Evolutionary conservation across 2,329 filamentous ascomycete species (phyloP), one percentile per base, ranked within the genome.

Genomic region (Diplocarpon rosae): DNA sequence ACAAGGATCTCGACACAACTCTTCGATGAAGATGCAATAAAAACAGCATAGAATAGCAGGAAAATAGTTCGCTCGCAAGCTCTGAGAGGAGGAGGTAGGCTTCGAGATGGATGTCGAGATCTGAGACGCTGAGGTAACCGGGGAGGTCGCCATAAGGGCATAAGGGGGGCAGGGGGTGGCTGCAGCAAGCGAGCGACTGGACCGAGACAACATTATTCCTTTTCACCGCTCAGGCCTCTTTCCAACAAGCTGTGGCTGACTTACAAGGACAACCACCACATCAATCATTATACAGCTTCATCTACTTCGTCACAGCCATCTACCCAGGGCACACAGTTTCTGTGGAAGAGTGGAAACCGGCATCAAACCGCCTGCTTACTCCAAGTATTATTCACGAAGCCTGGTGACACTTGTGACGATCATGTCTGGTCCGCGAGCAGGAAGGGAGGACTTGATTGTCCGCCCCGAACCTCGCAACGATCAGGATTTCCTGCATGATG

Each of bases 131-230:
- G 39, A 14, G 36, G n/a, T 12, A 14, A 36, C 28, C 24, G 27
- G 13, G 24, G 27, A n/a, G 24, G n/a, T 10, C 20, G 32, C 24
- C 1, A 11, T 16, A 10, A 41, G 20, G 30, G 16, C 8, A n/a
- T 5, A 6, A 13, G 28, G 2, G 30, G 4, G 16, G 30, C 13
- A 35, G 13, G 32, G 14, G 6, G 30, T 32, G 34, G 12, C 30
- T 42, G 32, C 32, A 42, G 32, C 39, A 42, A 42, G 39, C 39
- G 39, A 42, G 20, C n/a, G n/a, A 24, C 20, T 24, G 20, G 20
- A 24, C 20, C 7, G 20, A 24, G 20, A 24, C 20, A 24, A 17
- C 6, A 14, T 17, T n/a, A 37, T 5, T 2, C 20, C 20, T 30
- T 35, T 24, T 35, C 15, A 13, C n/a, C 24, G 32, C 32, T 35